These are phyloP conservation scores for Inga laurina DNA, from an alignment of 306 rosid genomes.

Conservation along the genomic window DNA sequence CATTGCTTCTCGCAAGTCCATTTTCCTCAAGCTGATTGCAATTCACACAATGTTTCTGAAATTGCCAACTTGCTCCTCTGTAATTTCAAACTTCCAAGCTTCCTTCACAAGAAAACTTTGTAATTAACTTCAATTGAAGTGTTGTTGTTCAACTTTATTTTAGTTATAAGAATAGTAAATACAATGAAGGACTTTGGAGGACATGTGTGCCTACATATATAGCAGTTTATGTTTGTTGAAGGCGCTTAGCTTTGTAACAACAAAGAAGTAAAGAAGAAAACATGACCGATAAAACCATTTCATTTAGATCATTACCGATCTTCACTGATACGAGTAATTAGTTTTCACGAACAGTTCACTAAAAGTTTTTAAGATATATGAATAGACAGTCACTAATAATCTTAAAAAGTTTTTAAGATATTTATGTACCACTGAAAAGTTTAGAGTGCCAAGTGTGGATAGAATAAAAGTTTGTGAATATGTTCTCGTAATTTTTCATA, in stretches of 20 bases:
- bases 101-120: not conserved
- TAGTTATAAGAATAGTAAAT: not conserved
- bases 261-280: not conserved
- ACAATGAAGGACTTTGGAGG: not conserved
- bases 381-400: not conserved
- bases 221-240: not conserved
- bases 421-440: too few relatives aligned
- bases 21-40: conserved; percentile 1
- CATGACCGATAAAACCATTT: not conserved
- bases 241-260: not conserved
- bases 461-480: too few relatives aligned
- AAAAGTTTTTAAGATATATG: not conserved
- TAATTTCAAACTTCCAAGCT: not conserved
- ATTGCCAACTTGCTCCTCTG: not conserved
- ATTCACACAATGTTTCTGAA: not conserved
- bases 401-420: too few relatives aligned
- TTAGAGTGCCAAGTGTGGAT: too few relatives aligned
- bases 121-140: not conserved
- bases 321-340: not conserved
- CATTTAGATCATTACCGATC: not conserved
- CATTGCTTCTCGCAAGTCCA: conserved; percentile 65
- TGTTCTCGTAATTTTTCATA: too few relatives aligned
- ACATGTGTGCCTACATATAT: not conserved
- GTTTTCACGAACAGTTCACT: not conserved
- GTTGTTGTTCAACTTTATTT: not conserved